Base-by-base conservation (phyloP, 257 asterid genomes). In the Fraxinus anomala region DNA sequence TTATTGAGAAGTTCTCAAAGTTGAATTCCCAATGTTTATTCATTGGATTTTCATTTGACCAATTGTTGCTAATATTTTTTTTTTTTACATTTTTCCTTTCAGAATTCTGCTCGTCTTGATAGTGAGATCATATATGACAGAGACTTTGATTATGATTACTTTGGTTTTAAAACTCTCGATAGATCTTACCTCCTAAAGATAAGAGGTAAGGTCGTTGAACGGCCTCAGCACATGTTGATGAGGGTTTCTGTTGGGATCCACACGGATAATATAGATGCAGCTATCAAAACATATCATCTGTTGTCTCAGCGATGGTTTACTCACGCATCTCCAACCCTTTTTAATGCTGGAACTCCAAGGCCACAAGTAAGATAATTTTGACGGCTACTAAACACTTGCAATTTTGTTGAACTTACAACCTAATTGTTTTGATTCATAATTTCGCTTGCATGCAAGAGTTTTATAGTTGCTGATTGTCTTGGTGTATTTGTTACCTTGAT, bases 141-240 rank as follows among this genome's bases (percentile, higher is more conserved):
- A 12, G 89, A 88, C 82, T 86, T 88, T 61, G 91, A 88, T 66
- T 88, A 88, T 81, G 91, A 88, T 79, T 88, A 86, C 77, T 88
- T 88, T 33, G 89, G 91, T 72, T 88, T 88, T 79, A 86, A 88
- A 79, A 88, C 89, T 30, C 88, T 86, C 19, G 91, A 84, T 75
- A 79, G 89, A 77, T 88, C 91, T 40, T 88, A 88, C 81, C 96
- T 96, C 66, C 75, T 93, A 14, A 96, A 91, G 86, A 82, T 92
- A 66, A 86, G 89, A 68, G 99, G 96, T 30, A 88, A 89, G 81
- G 97, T 93, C 63, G 97, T 96, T 16, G 99, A 96, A 85, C 91
- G 99, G 80, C 99, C 99, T 36, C 98, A 96, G 4, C 99, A 96
- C 87, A 93, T 93, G 99, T 81, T 92, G 83, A 96, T 96, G 99